phyloP scores from a whole-genome alignment of 2,329 filamentous ascomycete genomes.

The Paramyrothecium roridum region DNA sequence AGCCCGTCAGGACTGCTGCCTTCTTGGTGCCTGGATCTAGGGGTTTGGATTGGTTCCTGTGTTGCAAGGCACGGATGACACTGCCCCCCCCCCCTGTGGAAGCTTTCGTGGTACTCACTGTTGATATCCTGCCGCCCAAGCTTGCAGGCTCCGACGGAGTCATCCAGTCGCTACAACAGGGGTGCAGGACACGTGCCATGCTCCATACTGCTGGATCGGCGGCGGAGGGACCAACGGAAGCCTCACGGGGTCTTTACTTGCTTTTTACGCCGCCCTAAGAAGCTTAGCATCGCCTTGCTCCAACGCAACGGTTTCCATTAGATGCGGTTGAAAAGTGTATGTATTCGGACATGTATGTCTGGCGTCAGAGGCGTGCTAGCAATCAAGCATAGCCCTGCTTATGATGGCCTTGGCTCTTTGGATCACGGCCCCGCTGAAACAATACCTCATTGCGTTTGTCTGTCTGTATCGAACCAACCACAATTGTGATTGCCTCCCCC shows the following conservation, averaged over 20 bases:
- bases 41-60: background rate
- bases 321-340: no score
- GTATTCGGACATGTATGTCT: no score
- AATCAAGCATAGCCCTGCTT: no score
- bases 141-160: background rate
- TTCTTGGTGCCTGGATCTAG: background rate
- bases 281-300: background rate
- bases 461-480: no score
- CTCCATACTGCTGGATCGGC: background rate
- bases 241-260: background rate
- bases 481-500: no score
- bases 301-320: no score
- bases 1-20: background rate
- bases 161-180: background rate
- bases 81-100: background rate
- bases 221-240: background rate
- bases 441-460: no score
- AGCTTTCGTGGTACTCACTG: background rate
- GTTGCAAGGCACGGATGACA: background rate
- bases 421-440: no score
- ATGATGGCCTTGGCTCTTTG: no score
- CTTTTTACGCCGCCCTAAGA: background rate
- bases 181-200: background rate
- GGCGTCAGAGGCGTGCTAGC: no score
- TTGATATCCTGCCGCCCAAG: background rate